Evolutionary conservation across 2,329 filamentous ascomycete species (phyloP), one percentile per base, ranked within the genome.

Genomic region (Alternaria atra): DNA sequence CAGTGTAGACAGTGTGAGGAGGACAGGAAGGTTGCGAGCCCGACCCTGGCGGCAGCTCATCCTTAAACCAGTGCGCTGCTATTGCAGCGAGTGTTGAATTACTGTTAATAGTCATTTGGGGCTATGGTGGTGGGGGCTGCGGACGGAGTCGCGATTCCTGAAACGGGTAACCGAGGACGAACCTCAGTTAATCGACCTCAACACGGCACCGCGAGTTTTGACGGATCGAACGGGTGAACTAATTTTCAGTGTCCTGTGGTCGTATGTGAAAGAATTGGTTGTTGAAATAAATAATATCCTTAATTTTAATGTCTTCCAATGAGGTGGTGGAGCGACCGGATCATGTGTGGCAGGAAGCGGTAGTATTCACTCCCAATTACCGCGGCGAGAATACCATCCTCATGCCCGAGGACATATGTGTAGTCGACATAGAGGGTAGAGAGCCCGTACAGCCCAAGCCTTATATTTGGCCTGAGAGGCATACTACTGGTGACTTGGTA

Each of bases 291-390:
- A n/a, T n/a, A n/a, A n/a, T n/a, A n/a, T n/a, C n/a, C n/a, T n/a
- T n/a, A n/a, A n/a, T n/a, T n/a, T n/a, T n/a, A n/a, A n/a, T n/a
- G n/a, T n/a, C n/a, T n/a, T n/a, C n/a, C 90, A 71, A 99, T 96
- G 80, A 97, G 88, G 73, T 93, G 96, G 81, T 99, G 93, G 43
- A 99, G 84, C 27, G 91, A 94, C 65, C 91, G 89, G 23, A 91
- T 93, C 73, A 99, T 87, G 78, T 95, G 98, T 3, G 95, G 95
- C 25, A 96, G 85, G 77, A 97, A 97, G 68, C 95, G 92, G 80
- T 97, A 98, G 83, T 97, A 98, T 74, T 96, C 91, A 71, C 89
- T 90, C 67, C 93, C 90, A 64, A 98, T 91, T 52, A 92, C 94
- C 63, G 92, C 90, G 42, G 94, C 93, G 53, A 99, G 83, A 59